Evolutionary conservation across 495 filamentous ascomycete species (phyloP), one percentile per base, ranked within the genome.

Genomic region (Pyrenula aspistea): DNA sequence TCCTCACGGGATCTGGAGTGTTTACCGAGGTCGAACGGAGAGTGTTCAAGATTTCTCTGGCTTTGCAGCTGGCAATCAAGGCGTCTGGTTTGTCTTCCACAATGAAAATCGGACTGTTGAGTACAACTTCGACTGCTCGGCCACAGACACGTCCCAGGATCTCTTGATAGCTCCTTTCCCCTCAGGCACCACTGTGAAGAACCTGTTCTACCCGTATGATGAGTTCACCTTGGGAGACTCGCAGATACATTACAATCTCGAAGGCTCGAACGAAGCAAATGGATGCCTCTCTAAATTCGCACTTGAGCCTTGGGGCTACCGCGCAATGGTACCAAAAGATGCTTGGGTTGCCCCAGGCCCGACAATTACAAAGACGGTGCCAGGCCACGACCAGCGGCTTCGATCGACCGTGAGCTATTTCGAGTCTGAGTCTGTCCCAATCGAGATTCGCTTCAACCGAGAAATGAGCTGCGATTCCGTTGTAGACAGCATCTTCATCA

Each of bases 401-500:
- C 58, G 72, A 8, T 76, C 79, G 1, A 69, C 68, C 2, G 64
- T 63, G 12, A 59, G 22, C 25, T 52, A 52, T 52, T 20, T 21
- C n/a, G 56, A 31, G 36, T 59, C 55, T 8, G 47, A 81, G 51
- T 69, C 63, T 0, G 55, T 81, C 2, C 54, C 66, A 1, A 63
- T 82, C 50, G 64, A 72, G 55, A 55, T 85, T 42, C 68, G 76
- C 42, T 85, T 80, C 63, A 82, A 79, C 12, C 63, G 67, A 22
- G 63, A 72, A 36, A 85, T 85, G 82, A 68, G 80, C 61, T 86
- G 83, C 64, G 59, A 74, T 1, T 67, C 61, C 1, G 62, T 81
- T 20, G 68, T 59, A 19, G 62, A 71, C 22, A 64, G 66, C 11
- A 58, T 83, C 12, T 67, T 62, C 1, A 62, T 82, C 52, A 64